Evolutionary conservation across 225 moss, liverwort and hornwort genomes (phyloP).

Genomic region (Asterella californica): DNA sequence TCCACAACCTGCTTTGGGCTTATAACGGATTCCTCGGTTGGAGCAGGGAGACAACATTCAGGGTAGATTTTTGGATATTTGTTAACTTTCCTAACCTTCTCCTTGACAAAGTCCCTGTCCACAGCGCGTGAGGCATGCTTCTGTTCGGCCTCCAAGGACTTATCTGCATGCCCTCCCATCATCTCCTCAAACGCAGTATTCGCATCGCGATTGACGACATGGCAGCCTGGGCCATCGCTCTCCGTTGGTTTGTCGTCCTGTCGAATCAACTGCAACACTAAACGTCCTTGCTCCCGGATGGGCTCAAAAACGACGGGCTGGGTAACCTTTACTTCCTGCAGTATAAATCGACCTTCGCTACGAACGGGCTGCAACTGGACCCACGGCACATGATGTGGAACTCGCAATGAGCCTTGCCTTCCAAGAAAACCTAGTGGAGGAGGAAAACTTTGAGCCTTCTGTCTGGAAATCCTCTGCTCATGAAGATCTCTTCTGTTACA

Average conservation of each 20-base stretch:
- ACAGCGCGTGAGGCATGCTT: background rate
- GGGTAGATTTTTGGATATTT: slow-evolving; percentile 14
- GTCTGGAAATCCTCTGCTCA: slow-evolving; percentile 4
- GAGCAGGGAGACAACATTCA: background rate
- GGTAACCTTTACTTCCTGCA: slow-evolving; percentile 40
- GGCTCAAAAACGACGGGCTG: slow-evolving; percentile 47
- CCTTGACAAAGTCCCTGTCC: background rate
- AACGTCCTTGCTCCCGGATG: slow-evolving; percentile 34
- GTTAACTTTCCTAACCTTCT: background rate
- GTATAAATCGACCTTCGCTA: slow-evolving; percentile 36
- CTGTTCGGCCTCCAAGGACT: background rate
- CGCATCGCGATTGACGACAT: background rate
- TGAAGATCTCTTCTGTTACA: slow-evolving; percentile 4
- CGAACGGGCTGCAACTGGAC: slow-evolving; percentile 40
- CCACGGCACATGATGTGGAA: slow-evolving; percentile 38
- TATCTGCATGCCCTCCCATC: background rate
- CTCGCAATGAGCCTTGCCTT: slow-evolving; percentile 13
- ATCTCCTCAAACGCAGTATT: background rate
- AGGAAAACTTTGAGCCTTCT: slow-evolving; percentile 22
- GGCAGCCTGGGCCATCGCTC: background rate
- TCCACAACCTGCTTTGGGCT: background rate
- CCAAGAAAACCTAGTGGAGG: slow-evolving; percentile 31
- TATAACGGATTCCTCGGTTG: background rate
- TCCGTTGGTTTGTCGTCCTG: background rate
- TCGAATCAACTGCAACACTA: slow-evolving; percentile 35